These are phyloP conservation scores for Apophysomyces trapeziformis DNA, from an alignment of 371 early-diverging fungal species.

Conservation along the genomic window DNA sequence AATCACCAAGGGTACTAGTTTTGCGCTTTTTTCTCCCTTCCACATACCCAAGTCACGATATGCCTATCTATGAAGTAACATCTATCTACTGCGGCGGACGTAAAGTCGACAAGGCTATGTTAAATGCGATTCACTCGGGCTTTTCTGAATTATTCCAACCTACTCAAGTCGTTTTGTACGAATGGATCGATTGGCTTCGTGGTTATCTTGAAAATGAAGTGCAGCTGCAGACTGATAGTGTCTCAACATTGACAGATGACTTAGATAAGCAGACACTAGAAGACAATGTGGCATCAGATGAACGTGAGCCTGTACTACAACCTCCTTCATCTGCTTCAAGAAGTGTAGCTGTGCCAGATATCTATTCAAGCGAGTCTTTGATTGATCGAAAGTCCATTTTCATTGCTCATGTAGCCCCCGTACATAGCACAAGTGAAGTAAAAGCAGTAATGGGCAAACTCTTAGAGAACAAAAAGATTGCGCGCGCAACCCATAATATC, in stretches of 20 bases:
- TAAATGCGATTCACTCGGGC: conserved; percentile 55
- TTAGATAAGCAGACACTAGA: conserved; percentile 9
- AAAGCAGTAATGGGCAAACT: conserved; percentile 62
- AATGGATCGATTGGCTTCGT: conserved; percentile 76
- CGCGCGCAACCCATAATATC: conserved; percentile 91
- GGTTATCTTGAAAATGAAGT: conserved; percentile 58
- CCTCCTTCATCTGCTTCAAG: conserved; percentile 16
- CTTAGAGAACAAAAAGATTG: conserved; percentile 75
- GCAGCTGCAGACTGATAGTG: conserved; percentile 19
- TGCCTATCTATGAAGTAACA: conserved; percentile 73
- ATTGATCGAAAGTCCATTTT: conserved; percentile 88
- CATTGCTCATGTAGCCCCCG: conserved; percentile 80
- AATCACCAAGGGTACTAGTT: conserved; percentile 41
- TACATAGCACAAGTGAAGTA: conserved; percentile 64
- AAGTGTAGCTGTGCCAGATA: conserved; percentile 33
- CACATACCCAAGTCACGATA: conserved; percentile 68
- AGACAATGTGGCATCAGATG: conserved; percentile 21
- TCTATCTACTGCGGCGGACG: conserved; percentile 68
- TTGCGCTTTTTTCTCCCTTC: conserved; percentile 66
- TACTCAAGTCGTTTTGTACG: conserved; percentile 74
- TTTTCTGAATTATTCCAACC: conserved; percentile 64
- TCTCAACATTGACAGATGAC: conserved; percentile 9
- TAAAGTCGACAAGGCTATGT: conserved; percentile 44
- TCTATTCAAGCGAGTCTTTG: conserved; percentile 56
- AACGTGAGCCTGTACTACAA: background rate